Base-by-base conservation (phyloP, 139 green algal genomes). In the Chlorella ohadii region DNA sequence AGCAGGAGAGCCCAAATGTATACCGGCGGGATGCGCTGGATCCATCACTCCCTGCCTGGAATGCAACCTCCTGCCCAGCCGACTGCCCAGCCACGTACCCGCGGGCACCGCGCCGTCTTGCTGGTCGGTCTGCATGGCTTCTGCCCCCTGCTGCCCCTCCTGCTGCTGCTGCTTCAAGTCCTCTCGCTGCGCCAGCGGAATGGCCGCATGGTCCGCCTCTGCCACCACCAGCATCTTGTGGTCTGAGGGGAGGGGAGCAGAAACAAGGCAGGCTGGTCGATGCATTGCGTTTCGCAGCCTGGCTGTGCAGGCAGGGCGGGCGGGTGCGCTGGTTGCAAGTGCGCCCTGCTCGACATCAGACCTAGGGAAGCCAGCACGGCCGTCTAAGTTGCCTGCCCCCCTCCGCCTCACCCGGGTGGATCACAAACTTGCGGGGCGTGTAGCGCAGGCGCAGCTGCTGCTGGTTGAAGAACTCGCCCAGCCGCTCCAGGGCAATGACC, bases 391-490 rank as follows among this genome's bases (percentile, higher is more conserved):
- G n/a, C n/a, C n/a, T n/a, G n/a, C n/a, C n/a, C 67, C 85, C 92
- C 70, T 38, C 88, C 55, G 5, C 61, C 85, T 47, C 97, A 34
- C 96, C 89, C 17, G 93, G 92, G 84, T 99, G 91, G 22, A 99
- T 89, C 6, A 95, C 83, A 75, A 99, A 92, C 36, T 92, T 90
- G 33, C 97, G 92, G 16, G 97, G 97, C 11, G 97, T 99, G 94
- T 99, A 99, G 44, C 94, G 91, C 89, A 99, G 91, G 47, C 91
- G 92, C 57, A 89, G 28, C 25, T 84, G 75, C 66, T 86, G 77
- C 84, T 96, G 92, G 90, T 99, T 98, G 91, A 99, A 99, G 16
- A 91, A 88, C 70, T 99, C 96, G 3, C 96, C 97, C 59, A 99
- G 93, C 3, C 92, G 85, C 77, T 99, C 97, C 31, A 99, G 86